Conservation (phyloP, 352 stramenopile genomes). For the Peronospora belbahrii region DNA sequence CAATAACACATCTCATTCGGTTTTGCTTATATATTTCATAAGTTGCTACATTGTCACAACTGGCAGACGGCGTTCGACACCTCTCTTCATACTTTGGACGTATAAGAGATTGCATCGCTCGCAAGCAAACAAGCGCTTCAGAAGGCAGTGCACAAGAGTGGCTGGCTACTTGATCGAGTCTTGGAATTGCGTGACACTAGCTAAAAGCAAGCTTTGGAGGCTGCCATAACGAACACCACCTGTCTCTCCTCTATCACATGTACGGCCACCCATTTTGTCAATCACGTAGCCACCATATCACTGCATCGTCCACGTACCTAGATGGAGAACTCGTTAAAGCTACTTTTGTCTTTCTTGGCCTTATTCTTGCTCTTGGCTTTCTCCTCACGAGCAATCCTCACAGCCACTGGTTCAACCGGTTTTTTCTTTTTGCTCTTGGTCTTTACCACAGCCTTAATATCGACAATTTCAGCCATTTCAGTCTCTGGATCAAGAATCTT, state of each 20-base stretch:
- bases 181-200: neutral
- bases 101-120: conserved; percentile 1
- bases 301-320: conserved; percentile 21
- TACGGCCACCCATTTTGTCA: too few relatives aligned
- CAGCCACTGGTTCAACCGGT: conserved; percentile 40
- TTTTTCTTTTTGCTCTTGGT: conserved; percentile 73
- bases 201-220: conserved; percentile 7
- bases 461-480: conserved; percentile 32
- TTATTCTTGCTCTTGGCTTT: conserved; percentile 61
- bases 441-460: conserved; percentile 74
- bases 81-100: neutral
- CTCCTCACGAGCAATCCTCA: conserved; percentile 65
- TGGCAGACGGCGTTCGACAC: conserved; percentile 15
- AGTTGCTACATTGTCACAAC: conserved; percentile 15
- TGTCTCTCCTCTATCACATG: neutral
- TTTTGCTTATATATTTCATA: conserved; percentile 18
- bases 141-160: conserved; percentile 8
- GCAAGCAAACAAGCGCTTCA: conserved; percentile 16
- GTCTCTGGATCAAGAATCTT: conserved; percentile 16
- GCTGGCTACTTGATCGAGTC: neutral
- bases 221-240: conserved; percentile 15
- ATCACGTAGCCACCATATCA: too few relatives aligned
- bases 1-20: neutral
- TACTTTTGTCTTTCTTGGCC: conserved; percentile 74
- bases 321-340: conserved; percentile 80